These are phyloP conservation scores for Daldinia grandis DNA, from an alignment of 495 filamentous ascomycete genomes.

Conservation along the genomic window DNA sequence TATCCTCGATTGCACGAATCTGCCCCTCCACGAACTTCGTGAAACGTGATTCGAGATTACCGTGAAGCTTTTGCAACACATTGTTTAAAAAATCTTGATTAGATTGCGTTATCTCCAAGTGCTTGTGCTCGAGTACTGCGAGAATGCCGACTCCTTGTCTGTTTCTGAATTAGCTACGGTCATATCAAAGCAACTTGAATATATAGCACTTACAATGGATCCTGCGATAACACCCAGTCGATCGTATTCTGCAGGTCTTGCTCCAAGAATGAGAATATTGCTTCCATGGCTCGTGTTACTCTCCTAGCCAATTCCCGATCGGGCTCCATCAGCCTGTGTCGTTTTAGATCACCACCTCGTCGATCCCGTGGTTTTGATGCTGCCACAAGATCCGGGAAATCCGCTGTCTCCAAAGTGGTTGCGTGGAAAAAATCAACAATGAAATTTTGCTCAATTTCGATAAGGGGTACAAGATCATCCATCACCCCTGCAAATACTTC, in stretches of 20 bases:
- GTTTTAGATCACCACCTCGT: conserved; percentile 70
- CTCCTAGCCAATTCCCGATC: conserved; percentile 82
- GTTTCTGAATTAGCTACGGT: conserved; percentile 24
- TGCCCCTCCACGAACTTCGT: conserved; percentile 93
- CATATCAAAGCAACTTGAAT: not conserved
- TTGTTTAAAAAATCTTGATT: conserved; percentile 91
- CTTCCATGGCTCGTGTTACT: conserved; percentile 84
- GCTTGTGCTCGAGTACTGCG: conserved; percentile 77
- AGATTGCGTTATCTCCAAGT: conserved; percentile 80
- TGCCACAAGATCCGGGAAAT: conserved; percentile 82
- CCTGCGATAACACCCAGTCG: conserved; percentile 81
- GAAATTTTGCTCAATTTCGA: conserved; percentile 94
- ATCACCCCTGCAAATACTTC: conserved; percentile 86
- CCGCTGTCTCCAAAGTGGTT: conserved; percentile 74
- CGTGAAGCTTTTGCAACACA: conserved; percentile 79
- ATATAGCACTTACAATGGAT: conserved; percentile 74
- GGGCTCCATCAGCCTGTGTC: conserved; percentile 79
- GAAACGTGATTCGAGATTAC: conserved; percentile 78
- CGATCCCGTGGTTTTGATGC: conserved; percentile 72
- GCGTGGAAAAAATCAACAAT: conserved; percentile 92
- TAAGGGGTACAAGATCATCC: conserved; percentile 77
- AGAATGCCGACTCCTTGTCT: conserved; percentile 91
- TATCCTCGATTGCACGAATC: conserved; percentile 93
- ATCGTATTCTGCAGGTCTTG: conserved; percentile 80
- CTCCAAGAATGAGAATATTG: conserved; percentile 82